Evolutionary conservation across 2,329 filamentous ascomycete genomes (phyloP).

Genomic region (Aspergillaceae sp.): DNA sequence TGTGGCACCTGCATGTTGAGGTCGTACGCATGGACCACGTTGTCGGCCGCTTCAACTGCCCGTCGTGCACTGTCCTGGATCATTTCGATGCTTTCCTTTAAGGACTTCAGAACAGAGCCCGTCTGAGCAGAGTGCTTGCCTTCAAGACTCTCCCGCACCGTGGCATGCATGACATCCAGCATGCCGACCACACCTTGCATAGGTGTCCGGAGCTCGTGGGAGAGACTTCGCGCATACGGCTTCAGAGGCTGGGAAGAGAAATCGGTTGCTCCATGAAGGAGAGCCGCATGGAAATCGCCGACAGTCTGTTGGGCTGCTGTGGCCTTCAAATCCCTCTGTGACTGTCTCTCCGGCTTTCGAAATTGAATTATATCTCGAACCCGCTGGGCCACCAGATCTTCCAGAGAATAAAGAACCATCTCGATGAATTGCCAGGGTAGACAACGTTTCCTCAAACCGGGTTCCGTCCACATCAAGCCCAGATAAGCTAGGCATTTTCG

Average conservation of each 20-base stretch:
- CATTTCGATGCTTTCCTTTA: slow-evolving; percentile 62
- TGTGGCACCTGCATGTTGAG: slow-evolving; percentile 68
- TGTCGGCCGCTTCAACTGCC: slow-evolving; percentile 65
- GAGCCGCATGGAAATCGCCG: slow-evolving; percentile 32
- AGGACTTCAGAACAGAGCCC: slow-evolving; percentile 49
- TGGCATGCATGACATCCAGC: slow-evolving; percentile 68
- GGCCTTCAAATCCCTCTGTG: slow-evolving; percentile 11
- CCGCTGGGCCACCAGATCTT: slow-evolving; percentile 56
- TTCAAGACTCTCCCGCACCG: slow-evolving; percentile 57
- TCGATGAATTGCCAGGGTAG: slow-evolving; percentile 60
- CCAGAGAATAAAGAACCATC: slow-evolving; percentile 58
- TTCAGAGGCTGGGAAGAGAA: slow-evolving; percentile 55
- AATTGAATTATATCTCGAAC: slow-evolving; percentile 48
- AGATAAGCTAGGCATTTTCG: slow-evolving; percentile 62
- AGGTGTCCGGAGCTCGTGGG: slow-evolving; percentile 62
- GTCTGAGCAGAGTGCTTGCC: slow-evolving; percentile 44
- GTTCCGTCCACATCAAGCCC: slow-evolving; percentile 61
- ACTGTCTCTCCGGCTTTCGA: slow-evolving; percentile 23
- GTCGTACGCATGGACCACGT: slow-evolving; percentile 67
- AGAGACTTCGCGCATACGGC: slow-evolving; percentile 63
- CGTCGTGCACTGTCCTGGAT: slow-evolving; percentile 65
- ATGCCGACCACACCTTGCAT: slow-evolving; percentile 71
- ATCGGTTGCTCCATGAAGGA: slow-evolving; percentile 49
- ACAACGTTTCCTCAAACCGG: slow-evolving; percentile 48
- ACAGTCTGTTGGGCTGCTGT: slow-evolving; percentile 12